phyloP scores from a whole-genome alignment of 176 grass and related monocot genomes.

The Canna indica region DNA sequence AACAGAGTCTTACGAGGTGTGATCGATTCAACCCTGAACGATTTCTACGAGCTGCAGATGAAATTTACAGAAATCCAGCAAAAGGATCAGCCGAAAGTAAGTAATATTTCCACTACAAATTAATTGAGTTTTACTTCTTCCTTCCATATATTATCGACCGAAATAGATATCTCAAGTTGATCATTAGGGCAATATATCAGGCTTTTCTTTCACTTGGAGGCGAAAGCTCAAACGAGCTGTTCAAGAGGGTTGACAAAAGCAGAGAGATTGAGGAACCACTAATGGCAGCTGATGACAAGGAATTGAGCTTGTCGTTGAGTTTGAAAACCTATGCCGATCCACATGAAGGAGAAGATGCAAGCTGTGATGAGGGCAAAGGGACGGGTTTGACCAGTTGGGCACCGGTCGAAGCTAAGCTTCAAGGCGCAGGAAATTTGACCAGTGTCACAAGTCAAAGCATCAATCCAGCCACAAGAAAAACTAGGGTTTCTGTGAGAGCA shows the following conservation, averaged over 20 bases:
- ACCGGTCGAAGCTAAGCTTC: slow-evolving; percentile 26
- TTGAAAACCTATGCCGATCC: slow-evolving; percentile 44
- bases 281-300: slow-evolving; percentile 30
- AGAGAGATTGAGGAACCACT: slow-evolving; percentile 34
- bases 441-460: slow-evolving; percentile 54
- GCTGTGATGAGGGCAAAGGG: slow-evolving; percentile 6
- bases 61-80: slow-evolving; percentile 57
- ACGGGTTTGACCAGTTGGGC: slow-evolving; percentile 25
- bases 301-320: slow-evolving; percentile 56
- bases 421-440: slow-evolving; percentile 19
- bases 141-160: slow-evolving; percentile 15
- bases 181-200: slow-evolving; percentile 37
- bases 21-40: slow-evolving; percentile 46
- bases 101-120: background rate
- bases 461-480: slow-evolving; percentile 86
- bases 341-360: background rate
- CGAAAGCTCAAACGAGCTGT: slow-evolving; percentile 16
- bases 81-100: slow-evolving; percentile 45
- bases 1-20: slow-evolving; percentile 48
- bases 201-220: slow-evolving; percentile 64
- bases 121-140: background rate
- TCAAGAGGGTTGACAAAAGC: slow-evolving; percentile 20
- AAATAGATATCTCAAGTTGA: background rate
- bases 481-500: slow-evolving; percentile 96
- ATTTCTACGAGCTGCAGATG: slow-evolving; percentile 60